These are phyloP conservation scores for Trichoderma sp. DNA, from an alignment of 2,329 filamentous ascomycete species.

Conservation along the genomic window DNA sequence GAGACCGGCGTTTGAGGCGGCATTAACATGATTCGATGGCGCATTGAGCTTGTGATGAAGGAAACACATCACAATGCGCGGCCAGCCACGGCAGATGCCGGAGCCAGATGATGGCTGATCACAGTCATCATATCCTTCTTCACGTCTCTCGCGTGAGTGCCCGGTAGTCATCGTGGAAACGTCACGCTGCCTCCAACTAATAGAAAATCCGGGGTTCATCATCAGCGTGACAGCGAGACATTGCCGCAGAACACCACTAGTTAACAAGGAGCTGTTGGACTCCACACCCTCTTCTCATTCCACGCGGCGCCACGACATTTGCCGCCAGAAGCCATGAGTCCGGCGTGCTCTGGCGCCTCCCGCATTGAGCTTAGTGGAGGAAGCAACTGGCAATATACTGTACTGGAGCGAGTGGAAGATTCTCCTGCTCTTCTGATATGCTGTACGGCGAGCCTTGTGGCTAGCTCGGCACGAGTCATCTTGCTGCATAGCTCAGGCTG, in stretches of 20 bases:
- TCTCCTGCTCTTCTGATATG: not conserved
- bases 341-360: constrained; percentile 20
- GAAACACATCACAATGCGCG: not conserved
- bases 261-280: not conserved
- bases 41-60: constrained; percentile 23
- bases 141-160: not conserved
- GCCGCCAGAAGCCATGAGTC: constrained; percentile 9
- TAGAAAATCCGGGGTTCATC: constrained; percentile 8
- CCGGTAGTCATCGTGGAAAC: constrained; percentile 4
- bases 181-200: constrained; percentile 1
- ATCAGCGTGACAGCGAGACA: constrained; percentile 8
- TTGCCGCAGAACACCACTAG: not conserved
- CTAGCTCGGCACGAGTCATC: constrained; percentile 7
- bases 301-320: constrained; percentile 13
- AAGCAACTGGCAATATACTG: no score
- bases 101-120: constrained; percentile 21
- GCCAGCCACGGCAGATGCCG: constrained; percentile 1
- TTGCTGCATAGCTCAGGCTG: constrained; percentile 8
- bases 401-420: no score
- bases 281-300: constrained; percentile 8
- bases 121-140: not conserved
- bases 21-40: constrained; percentile 20
- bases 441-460: not conserved
- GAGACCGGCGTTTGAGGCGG: constrained; percentile 21
- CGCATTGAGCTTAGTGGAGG: constrained; percentile 17